Percentiles rank a stretch among this genome's conserved stretches.
Evolutionary conservation across 2,329 filamentous ascomycete species (phyloP).

Genomic region (Chrysoporthe cubensis): DNA sequence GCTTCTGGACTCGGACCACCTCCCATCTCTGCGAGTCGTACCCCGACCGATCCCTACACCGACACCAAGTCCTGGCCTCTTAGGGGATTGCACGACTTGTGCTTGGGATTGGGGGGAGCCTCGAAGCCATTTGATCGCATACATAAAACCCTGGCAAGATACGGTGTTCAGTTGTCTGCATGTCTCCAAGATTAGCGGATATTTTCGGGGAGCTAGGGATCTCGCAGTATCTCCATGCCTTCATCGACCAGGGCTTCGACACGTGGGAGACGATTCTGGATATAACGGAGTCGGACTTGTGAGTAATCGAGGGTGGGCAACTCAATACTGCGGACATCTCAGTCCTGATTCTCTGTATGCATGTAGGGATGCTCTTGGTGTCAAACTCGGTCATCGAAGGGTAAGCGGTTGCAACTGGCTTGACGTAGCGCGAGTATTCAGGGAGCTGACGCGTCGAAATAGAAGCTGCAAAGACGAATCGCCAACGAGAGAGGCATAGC

Average conservation of each 20-base stretch:
- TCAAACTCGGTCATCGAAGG: slow-evolving; percentile 80
- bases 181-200: slow-evolving; percentile 66
- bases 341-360: neutral
- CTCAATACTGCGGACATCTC: neutral
- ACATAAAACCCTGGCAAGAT: slow-evolving; percentile 8
- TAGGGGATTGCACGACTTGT: neutral
- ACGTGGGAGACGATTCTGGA: slow-evolving; percentile 83
- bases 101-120: slow-evolving; percentile 4
- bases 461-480: slow-evolving; percentile 85
- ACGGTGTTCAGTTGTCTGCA: slow-evolving; percentile 38
- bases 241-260: slow-evolving; percentile 81
- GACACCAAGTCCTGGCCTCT: neutral
- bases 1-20: neutral
- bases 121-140: slow-evolving; percentile 22
- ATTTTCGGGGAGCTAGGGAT: slow-evolving; percentile 78
- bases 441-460: slow-evolving; percentile 29
- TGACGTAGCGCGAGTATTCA: slow-evolving; percentile 19
- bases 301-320: slow-evolving; percentile 38
- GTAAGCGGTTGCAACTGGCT: slow-evolving; percentile 51
- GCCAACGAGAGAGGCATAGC: slow-evolving; percentile 71
- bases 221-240: slow-evolving; percentile 73
- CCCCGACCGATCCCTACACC: neutral
- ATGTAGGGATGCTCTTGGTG: slow-evolving; percentile 70
- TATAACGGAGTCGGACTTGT: slow-evolving; percentile 85
- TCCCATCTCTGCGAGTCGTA: neutral